These are phyloP conservation scores for Chrysanthemum lavandulifolium DNA, from an alignment of 129 eudicot species.

Conservation along the genomic window DNA sequence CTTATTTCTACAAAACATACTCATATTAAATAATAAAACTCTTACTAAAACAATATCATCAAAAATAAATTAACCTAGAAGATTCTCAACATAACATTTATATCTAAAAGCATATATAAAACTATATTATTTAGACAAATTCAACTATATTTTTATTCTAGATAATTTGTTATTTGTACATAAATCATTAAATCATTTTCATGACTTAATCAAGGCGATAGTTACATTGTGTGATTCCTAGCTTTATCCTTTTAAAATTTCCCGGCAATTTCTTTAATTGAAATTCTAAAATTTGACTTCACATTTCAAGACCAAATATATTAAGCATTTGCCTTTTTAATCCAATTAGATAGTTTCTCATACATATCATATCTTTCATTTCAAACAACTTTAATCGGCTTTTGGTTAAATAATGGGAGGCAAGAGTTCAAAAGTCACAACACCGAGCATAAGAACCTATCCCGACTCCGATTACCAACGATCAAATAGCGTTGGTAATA, in stretches of 20 bases:
- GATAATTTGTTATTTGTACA: too few relatives aligned
- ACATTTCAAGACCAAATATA: not conserved
- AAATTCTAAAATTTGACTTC: not conserved
- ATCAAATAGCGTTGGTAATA: constrained; percentile 1
- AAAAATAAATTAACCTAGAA: too few relatives aligned
- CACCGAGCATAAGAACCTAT: constrained; percentile 28
- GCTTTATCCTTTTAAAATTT: not conserved
- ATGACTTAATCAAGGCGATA: too few relatives aligned
- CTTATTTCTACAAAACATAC: too few relatives aligned
- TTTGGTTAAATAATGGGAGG: constrained; percentile 18
- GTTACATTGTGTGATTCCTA: not conserved
- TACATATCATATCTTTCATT: not conserved
- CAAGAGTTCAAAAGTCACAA: constrained; percentile 15
- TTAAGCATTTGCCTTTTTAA: not conserved
- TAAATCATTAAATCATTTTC: too few relatives aligned
- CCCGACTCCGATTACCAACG: constrained; percentile 13
- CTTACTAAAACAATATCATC: too few relatives aligned
- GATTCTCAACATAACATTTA: too few relatives aligned
- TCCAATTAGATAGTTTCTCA: not conserved
- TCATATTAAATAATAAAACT: too few relatives aligned
- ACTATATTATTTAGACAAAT: too few relatives aligned
- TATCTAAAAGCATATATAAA: too few relatives aligned
- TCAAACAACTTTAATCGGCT: not conserved
- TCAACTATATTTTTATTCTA: too few relatives aligned
- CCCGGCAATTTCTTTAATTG: constrained; percentile 4